Conservation (phyloP, 2,329 filamentous ascomycete genomes). For the Cordyceps fumosorosea region DNA sequence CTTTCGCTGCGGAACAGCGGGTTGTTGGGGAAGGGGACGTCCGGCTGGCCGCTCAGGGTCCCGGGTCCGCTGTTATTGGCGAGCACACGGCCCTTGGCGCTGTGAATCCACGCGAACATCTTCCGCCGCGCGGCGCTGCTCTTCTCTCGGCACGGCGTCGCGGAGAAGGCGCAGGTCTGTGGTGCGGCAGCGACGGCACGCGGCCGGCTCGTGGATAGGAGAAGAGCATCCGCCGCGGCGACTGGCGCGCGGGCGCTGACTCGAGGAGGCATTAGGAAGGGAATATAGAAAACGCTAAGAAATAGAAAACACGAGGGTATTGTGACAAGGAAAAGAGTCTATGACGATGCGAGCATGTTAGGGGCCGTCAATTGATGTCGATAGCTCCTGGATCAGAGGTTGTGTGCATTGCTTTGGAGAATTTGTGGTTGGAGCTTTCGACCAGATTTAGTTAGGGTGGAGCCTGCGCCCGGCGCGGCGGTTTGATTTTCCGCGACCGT, state of each 20-base stretch:
- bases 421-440: neutral
- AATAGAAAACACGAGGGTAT: neutral
- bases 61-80: constrained; percentile 23
- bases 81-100: constrained; percentile 19
- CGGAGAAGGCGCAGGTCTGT: constrained; percentile 31
- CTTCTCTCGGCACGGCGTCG: constrained; percentile 32
- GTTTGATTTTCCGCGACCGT: constrained; percentile 7
- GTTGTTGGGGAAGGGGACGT: constrained; percentile 70
- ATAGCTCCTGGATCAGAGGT: neutral
- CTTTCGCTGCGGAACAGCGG: constrained; percentile 60
- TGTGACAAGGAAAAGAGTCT: neutral
- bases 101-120: constrained; percentile 35
- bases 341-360: constrained; percentile 15
- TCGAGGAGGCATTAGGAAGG: constrained; percentile 21
- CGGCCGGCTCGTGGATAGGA: constrained; percentile 19
- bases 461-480: neutral
- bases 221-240: constrained; percentile 24
- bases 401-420: constrained; percentile 13
- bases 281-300: neutral
- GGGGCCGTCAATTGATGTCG: constrained; percentile 20
- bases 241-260: constrained; percentile 22
- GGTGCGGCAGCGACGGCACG: constrained; percentile 9
- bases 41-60: constrained; percentile 31
- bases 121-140: constrained; percentile 29
- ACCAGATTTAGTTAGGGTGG: constrained; percentile 10